Conservation (phyloP, 495 filamentous ascomycete genomes). For the Penicillium salamii region DNA sequence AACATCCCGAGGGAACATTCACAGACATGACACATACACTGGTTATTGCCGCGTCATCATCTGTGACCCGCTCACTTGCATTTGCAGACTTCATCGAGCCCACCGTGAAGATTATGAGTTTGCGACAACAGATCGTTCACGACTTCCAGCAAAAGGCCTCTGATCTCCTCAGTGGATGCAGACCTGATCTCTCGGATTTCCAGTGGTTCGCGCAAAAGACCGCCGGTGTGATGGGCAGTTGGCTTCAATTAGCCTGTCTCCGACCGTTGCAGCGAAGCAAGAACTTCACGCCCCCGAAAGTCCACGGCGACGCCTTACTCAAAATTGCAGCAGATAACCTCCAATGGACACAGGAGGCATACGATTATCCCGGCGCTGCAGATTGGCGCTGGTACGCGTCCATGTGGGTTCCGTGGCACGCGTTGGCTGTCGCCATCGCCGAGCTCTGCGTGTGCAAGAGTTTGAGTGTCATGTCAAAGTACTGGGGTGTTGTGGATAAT, state of each 20-base stretch:
- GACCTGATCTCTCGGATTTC: slow-evolving; percentile 22
- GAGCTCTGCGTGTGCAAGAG: slow-evolving; percentile 70
- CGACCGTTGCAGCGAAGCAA: slow-evolving; percentile 28
- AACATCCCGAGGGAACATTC: slow-evolving; percentile 21
- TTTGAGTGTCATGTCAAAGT: slow-evolving; percentile 60
- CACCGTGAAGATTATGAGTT: slow-evolving; percentile 17
- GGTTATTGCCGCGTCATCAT: slow-evolving; percentile 24
- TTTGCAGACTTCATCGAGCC: slow-evolving; percentile 28
- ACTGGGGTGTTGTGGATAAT: slow-evolving; percentile 67
- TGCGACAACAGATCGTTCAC: slow-evolving; percentile 27
- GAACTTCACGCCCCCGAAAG: slow-evolving; percentile 24
- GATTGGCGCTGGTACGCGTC: slow-evolving; percentile 40
- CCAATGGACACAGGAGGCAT: slow-evolving; percentile 16
- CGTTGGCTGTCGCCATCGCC: slow-evolving; percentile 52
- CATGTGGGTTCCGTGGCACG: slow-evolving; percentile 47
- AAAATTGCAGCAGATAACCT: slow-evolving; percentile 32
- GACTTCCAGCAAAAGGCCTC: slow-evolving; percentile 27
- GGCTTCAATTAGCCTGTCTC: slow-evolving; percentile 31
- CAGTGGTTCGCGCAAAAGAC: slow-evolving; percentile 27
- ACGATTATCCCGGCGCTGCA: slow-evolving; percentile 20
- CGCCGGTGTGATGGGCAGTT: slow-evolving; percentile 22
- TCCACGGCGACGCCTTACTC: slow-evolving; percentile 27
- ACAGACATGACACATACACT: slow-evolving; percentile 35
- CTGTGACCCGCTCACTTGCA: slow-evolving; percentile 24
- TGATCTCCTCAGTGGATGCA: slow-evolving; percentile 20